phyloP scores from a whole-genome alignment of 2,329 filamentous ascomycete species.

The Ophiostoma quercus region DNA sequence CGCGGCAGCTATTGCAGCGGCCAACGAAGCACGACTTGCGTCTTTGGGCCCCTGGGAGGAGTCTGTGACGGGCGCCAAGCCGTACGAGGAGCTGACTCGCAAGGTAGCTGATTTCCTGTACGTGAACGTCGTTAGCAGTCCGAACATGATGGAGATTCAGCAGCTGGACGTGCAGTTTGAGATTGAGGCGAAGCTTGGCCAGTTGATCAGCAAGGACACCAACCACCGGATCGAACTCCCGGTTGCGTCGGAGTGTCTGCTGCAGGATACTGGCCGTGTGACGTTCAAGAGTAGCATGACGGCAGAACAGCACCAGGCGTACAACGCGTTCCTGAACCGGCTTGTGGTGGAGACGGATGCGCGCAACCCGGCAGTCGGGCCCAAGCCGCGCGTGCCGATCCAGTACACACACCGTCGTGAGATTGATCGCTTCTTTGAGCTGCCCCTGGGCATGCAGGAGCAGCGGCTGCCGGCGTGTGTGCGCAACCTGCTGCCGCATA shows the following conservation, averaged over 20 bases:
- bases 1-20: constrained; percentile 26
- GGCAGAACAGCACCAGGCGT: constrained; percentile 72
- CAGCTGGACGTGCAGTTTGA: constrained; percentile 71
- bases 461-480: constrained; percentile 61
- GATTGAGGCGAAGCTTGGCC: constrained; percentile 90
- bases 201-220: constrained; percentile 67
- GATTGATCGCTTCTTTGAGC: constrained; percentile 79
- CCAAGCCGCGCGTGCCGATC: constrained; percentile 55
- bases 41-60: constrained; percentile 57
- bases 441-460: constrained; percentile 55
- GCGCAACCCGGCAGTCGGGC: constrained; percentile 43
- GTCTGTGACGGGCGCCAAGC: constrained; percentile 64
- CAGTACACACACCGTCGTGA: constrained; percentile 79
- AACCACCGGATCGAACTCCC: constrained; percentile 63
- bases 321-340: constrained; percentile 81
- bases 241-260: constrained; percentile 64
- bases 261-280: constrained; percentile 51
- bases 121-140: constrained; percentile 60
- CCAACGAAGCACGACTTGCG: constrained; percentile 25
- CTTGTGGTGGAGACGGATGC: constrained; percentile 56
- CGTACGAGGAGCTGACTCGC: constrained; percentile 69
- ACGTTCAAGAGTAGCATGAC: constrained; percentile 88
- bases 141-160: constrained; percentile 59
- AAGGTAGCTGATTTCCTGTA: constrained; percentile 78
- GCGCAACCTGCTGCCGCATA: constrained; percentile 53